Percentiles rank a stretch among this genome's conserved stretches.
Evolutionary conservation across 352 stramenopile genomes (phyloP).

Genomic region (Halophytophthora polymorphica): DNA sequence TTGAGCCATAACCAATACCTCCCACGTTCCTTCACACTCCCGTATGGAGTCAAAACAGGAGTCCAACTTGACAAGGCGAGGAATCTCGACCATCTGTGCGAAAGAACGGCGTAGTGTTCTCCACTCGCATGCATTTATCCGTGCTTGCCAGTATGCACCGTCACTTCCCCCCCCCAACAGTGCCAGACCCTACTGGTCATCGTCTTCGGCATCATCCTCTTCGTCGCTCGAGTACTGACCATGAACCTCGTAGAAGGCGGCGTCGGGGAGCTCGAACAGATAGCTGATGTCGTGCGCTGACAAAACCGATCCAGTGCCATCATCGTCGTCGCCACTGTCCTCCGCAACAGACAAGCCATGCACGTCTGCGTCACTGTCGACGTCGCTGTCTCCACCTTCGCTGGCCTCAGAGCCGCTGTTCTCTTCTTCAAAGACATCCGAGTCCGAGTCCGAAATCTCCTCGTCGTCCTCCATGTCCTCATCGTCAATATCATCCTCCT

Average conservation of each 20-base stretch:
- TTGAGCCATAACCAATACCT: no score
- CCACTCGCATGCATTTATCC: no score
- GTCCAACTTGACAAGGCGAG: no score
- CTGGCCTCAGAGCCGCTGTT: slow-evolving; percentile 30
- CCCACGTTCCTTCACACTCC: no score
- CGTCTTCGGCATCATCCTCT: slow-evolving; percentile 62
- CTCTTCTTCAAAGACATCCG: slow-evolving; percentile 24
- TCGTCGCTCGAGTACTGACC: slow-evolving; percentile 78
- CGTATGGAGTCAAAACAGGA: no score
- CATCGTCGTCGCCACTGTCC: slow-evolving; percentile 32
- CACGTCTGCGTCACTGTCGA: neutral
- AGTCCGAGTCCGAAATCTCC: slow-evolving; percentile 25
- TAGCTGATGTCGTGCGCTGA: slow-evolving; percentile 58
- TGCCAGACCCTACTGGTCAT: slow-evolving; percentile 15
- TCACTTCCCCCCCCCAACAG: no score
- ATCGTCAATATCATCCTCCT: slow-evolving; percentile 44
- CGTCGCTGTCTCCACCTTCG: slow-evolving; percentile 21
- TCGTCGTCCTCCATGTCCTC: slow-evolving; percentile 48
- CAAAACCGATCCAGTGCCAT: slow-evolving; percentile 41
- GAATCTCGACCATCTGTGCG: no score
- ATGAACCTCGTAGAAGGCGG: slow-evolving; percentile 65
- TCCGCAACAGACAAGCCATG: slow-evolving; percentile 26
- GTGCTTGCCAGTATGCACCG: no score
- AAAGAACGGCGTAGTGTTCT: no score
- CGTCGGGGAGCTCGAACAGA: slow-evolving; percentile 70